These are phyloP conservation scores for Linnemannia hyalina DNA, from an alignment of 192 early-diverging fungal genomes.

Conservation along the genomic window DNA sequence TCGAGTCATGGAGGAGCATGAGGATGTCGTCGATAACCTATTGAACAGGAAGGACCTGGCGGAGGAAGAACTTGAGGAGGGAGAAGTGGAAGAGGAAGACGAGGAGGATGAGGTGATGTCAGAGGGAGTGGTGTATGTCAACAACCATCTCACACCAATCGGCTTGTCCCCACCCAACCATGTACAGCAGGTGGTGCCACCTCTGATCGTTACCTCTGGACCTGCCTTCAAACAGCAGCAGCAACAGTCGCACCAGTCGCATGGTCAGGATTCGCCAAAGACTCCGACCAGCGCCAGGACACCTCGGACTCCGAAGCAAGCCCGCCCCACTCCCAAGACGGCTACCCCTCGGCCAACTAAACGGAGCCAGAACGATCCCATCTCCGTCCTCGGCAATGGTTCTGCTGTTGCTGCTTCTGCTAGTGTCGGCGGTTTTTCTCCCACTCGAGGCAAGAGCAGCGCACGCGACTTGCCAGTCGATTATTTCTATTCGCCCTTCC, in stretches of 20 bases:
- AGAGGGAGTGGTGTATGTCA: constrained; percentile 50
- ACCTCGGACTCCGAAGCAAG: constrained; percentile 44
- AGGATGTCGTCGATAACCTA: neutral
- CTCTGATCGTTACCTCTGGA: constrained; percentile 26
- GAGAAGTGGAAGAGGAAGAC: constrained; percentile 31
- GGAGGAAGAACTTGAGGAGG: neutral
- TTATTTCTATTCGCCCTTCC: constrained; percentile 50
- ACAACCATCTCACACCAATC: constrained; percentile 9
- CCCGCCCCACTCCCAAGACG: constrained; percentile 21
- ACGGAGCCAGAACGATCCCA: constrained; percentile 32
- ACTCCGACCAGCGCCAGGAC: constrained; percentile 34
- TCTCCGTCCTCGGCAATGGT: neutral
- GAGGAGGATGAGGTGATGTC: constrained; percentile 57
- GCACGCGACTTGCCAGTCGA: constrained; percentile 19
- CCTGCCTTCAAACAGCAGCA: neutral
- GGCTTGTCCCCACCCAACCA: constrained; percentile 21
- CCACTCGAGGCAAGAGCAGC: constrained; percentile 20
- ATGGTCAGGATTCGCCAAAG: constrained; percentile 26
- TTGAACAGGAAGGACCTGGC: neutral
- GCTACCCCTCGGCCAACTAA: constrained; percentile 21
- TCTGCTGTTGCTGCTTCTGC: no score
- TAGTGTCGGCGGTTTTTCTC: neutral
- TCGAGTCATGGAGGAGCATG: neutral
- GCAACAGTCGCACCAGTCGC: neutral
- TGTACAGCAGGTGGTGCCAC: neutral